Base-by-base conservation (phyloP, 768 basidiomycete genomes). In the Infundibulicybe gibba region DNA sequence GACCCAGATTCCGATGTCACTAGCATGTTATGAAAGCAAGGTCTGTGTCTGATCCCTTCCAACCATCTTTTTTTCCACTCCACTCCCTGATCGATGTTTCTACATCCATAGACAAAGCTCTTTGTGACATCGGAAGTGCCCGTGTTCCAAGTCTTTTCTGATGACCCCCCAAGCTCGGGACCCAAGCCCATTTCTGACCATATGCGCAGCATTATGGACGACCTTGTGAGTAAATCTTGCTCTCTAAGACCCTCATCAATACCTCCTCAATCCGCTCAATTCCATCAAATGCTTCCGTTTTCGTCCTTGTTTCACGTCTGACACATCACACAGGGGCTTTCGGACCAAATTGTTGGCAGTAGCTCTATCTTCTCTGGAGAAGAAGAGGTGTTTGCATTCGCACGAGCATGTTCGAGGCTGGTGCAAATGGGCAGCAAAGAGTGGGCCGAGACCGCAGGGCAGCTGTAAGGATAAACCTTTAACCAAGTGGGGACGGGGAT, bases 321-420 rank as follows among this genome's bases (percentile, higher is more conserved):
- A 25, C 25, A 25, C 25, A 25, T 25, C 25, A 25, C 8, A 30
- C 53, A 94, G 91, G 93, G 93, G 15, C 71, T 97, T 1, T 76
- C 87, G 1, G 76, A 76, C 17, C 83, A 92, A 21, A 68, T 78
- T 15, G 87, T 95, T 14, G 90, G 92, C 31, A 72, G 75, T 1
- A 91, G 87, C 51, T 87, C 92, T 37, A 88, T 99, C 71, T 98
- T 98, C 61, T 87, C 86, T 0, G 94, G 95, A 3, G 94, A 98
- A 58, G 97, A 98, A 64, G 97, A 98, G 65, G 62, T 97, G 0
- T 99, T 99, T 61, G 97, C 97, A 0, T 99, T 97, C 63, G 94
- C 93, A 10, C 80, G 97, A 32, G 94, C 94, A 15, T 92, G 90
- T 59, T 91, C 88, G 17, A 76, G 91, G 38, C 70, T 92, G 14